Conservation (phyloP, 2,329 filamentous ascomycete species). For the Xylariaceae sp. region DNA sequence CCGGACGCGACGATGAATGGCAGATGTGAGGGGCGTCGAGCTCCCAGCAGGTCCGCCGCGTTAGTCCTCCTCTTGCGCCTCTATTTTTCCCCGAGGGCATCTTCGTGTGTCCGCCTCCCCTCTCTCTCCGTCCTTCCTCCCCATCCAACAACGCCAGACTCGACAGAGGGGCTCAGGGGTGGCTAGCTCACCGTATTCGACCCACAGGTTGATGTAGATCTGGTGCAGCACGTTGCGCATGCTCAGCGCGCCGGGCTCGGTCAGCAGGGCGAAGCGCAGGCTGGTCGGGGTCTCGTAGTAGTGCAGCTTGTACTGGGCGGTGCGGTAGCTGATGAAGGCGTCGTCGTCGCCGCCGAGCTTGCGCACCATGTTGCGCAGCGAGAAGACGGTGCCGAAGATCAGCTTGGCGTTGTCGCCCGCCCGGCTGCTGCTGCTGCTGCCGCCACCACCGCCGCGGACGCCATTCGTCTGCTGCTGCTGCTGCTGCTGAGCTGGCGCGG, state of each 20-base stretch:
- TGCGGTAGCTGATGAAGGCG: conserved; percentile 90
- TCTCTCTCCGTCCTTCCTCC: too few relatives aligned
- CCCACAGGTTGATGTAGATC: conserved; percentile 97
- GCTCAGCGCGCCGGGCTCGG: conserved; percentile 79
- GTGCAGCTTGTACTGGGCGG: conserved; percentile 93
- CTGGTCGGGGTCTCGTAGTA: conserved; percentile 98
- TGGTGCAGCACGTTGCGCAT: conserved; percentile 94
- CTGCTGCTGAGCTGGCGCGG: conserved; percentile 7
- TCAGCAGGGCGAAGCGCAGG: conserved; percentile 94
- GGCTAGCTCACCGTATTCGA: conserved; percentile 84
- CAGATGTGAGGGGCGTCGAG: too few relatives aligned
- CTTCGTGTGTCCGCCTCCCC: background rate
- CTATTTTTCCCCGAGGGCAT: too few relatives aligned
- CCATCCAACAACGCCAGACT: too few relatives aligned
- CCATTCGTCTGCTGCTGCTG: conserved; percentile 6
- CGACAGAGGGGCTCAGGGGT: too few relatives aligned
- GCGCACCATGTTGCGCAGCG: conserved; percentile 89
- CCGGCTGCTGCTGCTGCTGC: conserved; percentile 7
- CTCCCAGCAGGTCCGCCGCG: too few relatives aligned
- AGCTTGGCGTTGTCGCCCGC: conserved; percentile 81
- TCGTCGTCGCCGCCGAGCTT: conserved; percentile 92
- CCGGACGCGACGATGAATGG: too few relatives aligned
- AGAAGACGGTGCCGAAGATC: conserved; percentile 95
- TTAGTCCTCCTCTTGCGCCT: too few relatives aligned
- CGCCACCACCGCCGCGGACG: conserved; percentile 10